Evolutionary conservation across 179 eudicot species (phyloP), one percentile per base, ranked within the genome.

Genomic region (Beta lomatogona): DNA sequence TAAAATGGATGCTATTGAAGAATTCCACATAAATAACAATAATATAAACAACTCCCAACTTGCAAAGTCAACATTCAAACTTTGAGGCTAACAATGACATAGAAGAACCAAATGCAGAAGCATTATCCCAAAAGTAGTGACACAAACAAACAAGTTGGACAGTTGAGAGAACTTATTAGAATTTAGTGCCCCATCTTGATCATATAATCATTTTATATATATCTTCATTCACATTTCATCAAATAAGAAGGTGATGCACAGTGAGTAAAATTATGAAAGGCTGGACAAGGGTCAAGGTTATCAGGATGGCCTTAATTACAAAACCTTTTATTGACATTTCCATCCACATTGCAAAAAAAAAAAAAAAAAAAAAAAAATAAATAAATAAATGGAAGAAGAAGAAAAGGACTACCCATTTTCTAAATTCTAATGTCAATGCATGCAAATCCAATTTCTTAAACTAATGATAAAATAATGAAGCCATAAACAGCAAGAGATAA

Each of bases 391-490:
- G 28, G 28, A 25, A 25, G 28, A 25, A 25, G 28, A 25, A 25
- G 28, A 25, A 25, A 25, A 25, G 28, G 28, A 36, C 41, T 36
- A 36, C 41, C 41, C 41, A 36, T 36, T 36, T 36, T 36, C 41
- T 36, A 19, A 74, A 18, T 60, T 67, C 53, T 77, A 84, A 54
- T 80, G 78, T 76, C 67, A 80, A 80, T 80, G 86, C 86, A 84
- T 84, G 86, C 81, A 84, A 84, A 76, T 36, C 64, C 50, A 79
- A 67, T 45, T 46, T 78, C 72, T 70, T 25, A 58, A 57, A 72
- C 53, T 66, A 61, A 54, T 61, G 53, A 69, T 46, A 41, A 76
- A 41, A 52, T 31, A 57, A 15, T 11, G 36, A 81, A 65, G 12
- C 64, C 52, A 48, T 48, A 5, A 48, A 48, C 52, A 48, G 9